Evolutionary conservation across 768 basidiomycete species (phyloP).

Genomic region (Calvatia gigantea): DNA sequence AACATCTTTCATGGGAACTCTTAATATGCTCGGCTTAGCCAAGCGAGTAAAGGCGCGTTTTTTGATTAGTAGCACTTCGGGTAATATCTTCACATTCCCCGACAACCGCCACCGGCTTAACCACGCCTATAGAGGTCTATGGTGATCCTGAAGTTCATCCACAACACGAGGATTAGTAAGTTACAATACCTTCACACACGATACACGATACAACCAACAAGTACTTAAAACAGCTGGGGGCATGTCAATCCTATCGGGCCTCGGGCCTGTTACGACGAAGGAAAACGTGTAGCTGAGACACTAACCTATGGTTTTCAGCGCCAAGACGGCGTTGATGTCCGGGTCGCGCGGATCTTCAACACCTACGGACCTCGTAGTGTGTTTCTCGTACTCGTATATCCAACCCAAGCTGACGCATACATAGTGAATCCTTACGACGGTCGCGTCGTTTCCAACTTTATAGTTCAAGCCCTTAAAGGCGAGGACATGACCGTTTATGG

Average conservation of each 20-base stretch:
- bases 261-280: conserved; percentile 99
- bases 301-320: conserved; percentile 94
- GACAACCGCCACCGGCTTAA: conserved; percentile 11
- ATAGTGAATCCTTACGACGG: conserved; percentile 95
- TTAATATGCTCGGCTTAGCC: conserved; percentile 98
- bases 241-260: conserved; percentile 98
- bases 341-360: conserved; percentile 98
- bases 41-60: conserved; percentile 98
- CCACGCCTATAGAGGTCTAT: conserved; percentile 73
- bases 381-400: conserved; percentile 23
- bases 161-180: conserved; percentile 92
- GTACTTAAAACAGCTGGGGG: conserved; percentile 89
- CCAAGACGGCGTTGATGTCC: conserved; percentile 93
- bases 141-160: conserved; percentile 99
- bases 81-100: conserved; percentile 36
- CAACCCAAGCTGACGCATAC: conserved; percentile 10
- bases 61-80: conserved; percentile 92
- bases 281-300: conserved; percentile 98
- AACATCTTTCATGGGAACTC: conserved; percentile 96
- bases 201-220: too few relatives aligned
- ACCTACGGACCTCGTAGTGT: conserved; percentile 86
- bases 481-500: conserved; percentile 98
- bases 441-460: conserved; percentile 98
- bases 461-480: conserved; percentile 93
- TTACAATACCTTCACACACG: conserved; percentile 13